phyloP scores from a whole-genome alignment of 352 stramenopile species.

The Globisporangium splendens region DNA sequence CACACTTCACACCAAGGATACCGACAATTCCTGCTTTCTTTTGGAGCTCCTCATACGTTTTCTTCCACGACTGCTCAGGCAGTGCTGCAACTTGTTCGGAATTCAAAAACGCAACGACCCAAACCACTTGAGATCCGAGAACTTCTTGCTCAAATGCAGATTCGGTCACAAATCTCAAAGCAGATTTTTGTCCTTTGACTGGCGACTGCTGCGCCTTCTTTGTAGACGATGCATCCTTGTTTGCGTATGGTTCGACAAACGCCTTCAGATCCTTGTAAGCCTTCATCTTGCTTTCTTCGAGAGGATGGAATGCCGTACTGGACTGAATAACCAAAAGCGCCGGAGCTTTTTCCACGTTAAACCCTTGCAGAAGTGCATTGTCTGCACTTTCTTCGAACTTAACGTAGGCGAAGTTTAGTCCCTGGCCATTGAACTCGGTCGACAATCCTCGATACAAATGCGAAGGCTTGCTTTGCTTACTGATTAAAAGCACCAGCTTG shows the following conservation, averaged over 20 bases:
- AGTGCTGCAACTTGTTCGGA: constrained; percentile 25
- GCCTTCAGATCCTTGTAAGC: constrained; percentile 49
- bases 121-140: constrained; percentile 44
- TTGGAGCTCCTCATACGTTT: constrained; percentile 42
- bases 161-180: constrained; percentile 37
- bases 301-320: constrained; percentile 20
- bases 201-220: not conserved
- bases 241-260: constrained; percentile 49
- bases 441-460: constrained; percentile 57
- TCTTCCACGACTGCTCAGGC: constrained; percentile 40
- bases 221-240: constrained; percentile 6
- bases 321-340: constrained; percentile 48
- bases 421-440: constrained; percentile 46
- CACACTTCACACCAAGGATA: constrained; percentile 50
- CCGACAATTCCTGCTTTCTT: constrained; percentile 62
- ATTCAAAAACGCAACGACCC: constrained; percentile 65
- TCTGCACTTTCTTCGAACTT: constrained; percentile 28
- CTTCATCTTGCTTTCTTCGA: constrained; percentile 46
- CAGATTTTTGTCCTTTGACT: constrained; percentile 16
- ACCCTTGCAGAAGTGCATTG: constrained; percentile 23
- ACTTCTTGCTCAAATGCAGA: constrained; percentile 54
- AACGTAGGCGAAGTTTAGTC: constrained; percentile 54
- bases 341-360: constrained; percentile 38
- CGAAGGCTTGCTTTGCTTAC: constrained; percentile 60
- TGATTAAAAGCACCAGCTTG: constrained; percentile 48